Percentiles rank a stretch among this genome's conserved stretches.
Evolutionary conservation across 2,329 filamentous ascomycete species (phyloP).

Genomic region (Helotiales sp.): DNA sequence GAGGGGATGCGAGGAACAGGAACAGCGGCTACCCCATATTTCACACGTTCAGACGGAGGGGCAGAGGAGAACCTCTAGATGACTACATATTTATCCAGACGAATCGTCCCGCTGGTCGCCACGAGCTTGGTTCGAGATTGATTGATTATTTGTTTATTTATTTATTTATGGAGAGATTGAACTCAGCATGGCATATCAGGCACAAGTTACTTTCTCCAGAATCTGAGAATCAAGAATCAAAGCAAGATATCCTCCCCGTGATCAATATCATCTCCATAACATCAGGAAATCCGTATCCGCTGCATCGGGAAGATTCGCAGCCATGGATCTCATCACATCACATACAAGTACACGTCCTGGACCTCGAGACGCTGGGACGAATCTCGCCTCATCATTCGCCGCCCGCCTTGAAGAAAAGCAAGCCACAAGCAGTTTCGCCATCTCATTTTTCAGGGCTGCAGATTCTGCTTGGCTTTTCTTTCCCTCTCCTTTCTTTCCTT

Average conservation of each 20-base stretch:
- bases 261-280: background rate
- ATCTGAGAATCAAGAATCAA: background rate
- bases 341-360: background rate
- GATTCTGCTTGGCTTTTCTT: background rate
- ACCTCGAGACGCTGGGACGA: background rate
- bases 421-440: background rate
- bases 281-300: background rate
- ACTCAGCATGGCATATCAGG: background rate
- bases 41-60: background rate
- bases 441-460: conserved; percentile 7
- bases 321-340: background rate
- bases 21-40: background rate
- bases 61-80: background rate
- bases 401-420: background rate
- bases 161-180: background rate
- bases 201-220: background rate
- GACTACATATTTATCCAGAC: background rate
- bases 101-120: background rate
- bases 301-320: background rate
- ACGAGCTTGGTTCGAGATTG: background rate
- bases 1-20: background rate
- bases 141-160: background rate
- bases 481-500: background rate
- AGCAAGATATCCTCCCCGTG: background rate
- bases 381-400: conserved; percentile 1